These are phyloP conservation scores for Astrephomene gubernaculifera DNA, from an alignment of 139 green algal species.

Conservation along the genomic window DNA sequence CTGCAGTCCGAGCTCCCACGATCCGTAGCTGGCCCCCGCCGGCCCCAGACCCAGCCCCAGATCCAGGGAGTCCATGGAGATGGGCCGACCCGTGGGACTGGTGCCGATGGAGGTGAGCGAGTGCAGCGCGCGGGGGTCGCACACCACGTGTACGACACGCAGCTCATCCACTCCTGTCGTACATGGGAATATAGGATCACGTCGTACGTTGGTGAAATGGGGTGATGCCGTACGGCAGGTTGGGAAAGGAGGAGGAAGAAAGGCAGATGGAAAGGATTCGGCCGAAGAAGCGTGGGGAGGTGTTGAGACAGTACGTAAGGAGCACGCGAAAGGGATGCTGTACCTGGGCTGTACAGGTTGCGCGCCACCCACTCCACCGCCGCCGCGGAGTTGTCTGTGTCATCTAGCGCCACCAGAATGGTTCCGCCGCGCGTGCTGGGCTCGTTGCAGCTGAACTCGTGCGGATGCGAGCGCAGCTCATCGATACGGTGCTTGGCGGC, in stretches of 20 bases:
- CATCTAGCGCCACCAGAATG: slow-evolving; percentile 35
- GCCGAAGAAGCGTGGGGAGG: too few species aligned
- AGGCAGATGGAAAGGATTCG: background rate
- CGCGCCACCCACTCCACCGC: slow-evolving; percentile 14
- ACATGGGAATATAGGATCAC: too few species aligned
- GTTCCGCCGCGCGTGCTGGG: slow-evolving; percentile 6
- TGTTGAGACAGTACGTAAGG: too few species aligned
- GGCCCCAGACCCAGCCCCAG: background rate
- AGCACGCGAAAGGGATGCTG: too few species aligned
- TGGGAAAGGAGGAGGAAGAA: background rate
- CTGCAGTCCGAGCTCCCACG: background rate
- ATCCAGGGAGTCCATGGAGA: slow-evolving; percentile 16
- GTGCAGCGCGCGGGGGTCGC: slow-evolving; percentile 25
- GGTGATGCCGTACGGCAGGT: too few species aligned
- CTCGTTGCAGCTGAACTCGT: slow-evolving; percentile 27
- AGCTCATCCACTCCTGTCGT: slow-evolving; percentile 9
- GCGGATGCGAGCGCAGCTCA: slow-evolving; percentile 3
- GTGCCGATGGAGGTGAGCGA: background rate
- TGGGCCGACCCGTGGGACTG: background rate
- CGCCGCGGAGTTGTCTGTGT: slow-evolving; percentile 30
- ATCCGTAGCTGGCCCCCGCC: background rate
- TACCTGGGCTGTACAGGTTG: slow-evolving; percentile 9
- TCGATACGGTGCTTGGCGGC: background rate
- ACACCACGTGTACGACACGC: slow-evolving; percentile 28
- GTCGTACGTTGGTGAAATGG: too few species aligned